Percentiles rank a stretch among this genome's conserved stretches.
Conservation (phyloP, 345 rosid genomes). For the Citrus inodora region DNA sequence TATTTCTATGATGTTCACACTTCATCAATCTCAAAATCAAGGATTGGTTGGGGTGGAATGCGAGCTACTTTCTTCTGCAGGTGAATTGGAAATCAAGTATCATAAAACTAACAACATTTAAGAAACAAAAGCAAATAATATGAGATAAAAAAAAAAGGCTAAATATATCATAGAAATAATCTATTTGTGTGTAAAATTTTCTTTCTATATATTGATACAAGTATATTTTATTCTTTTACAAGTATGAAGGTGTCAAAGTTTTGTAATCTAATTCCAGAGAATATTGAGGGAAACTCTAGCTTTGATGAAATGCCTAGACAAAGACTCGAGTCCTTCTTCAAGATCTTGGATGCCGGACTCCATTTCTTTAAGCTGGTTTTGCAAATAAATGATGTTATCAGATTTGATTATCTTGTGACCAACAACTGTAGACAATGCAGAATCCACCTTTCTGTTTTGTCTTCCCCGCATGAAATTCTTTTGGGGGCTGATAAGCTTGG, state of each 20-base stretch:
- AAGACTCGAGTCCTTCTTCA: no score
- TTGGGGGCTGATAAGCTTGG: no score
- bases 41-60: neutral
- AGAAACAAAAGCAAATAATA: neutral
- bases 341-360: no score
- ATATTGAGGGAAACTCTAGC: no score
- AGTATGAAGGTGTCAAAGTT: neutral
- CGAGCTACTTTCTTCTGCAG: neutral
- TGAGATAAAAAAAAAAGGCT: neutral
- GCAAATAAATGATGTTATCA: constrained; percentile 4
- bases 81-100: neutral
- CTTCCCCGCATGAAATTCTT: constrained; percentile 15
- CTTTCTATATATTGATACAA: neutral
- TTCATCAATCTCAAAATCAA: no score
- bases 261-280: no score
- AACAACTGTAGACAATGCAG: neutral
- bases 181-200: neutral
- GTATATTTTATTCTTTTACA: neutral
- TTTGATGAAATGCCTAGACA: no score
- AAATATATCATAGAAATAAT: neutral
- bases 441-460: constrained; percentile 24
- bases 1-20: no score
- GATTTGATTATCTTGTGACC: neutral
- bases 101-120: no score
- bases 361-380: no score